Conservation (phyloP, 202 grass and related monocot genomes). For the Zoysia matrella region DNA sequence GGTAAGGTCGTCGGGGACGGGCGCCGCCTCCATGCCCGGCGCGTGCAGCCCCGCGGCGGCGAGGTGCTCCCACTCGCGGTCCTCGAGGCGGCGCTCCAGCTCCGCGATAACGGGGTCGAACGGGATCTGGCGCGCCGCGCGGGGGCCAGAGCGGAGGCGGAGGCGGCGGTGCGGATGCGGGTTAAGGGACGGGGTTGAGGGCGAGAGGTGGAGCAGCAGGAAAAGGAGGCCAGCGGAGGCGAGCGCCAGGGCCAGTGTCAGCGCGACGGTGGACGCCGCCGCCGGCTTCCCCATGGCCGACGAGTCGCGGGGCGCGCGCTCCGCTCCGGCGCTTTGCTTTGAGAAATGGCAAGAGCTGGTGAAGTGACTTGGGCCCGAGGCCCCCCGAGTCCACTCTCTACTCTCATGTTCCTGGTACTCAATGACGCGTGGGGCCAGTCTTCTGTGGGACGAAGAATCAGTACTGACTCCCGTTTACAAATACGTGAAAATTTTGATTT, state of each 20-base stretch:
- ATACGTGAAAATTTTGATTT: no score
- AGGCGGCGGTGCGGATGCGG: constrained; percentile 53
- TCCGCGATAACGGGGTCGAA: constrained; percentile 86
- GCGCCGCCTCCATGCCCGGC: constrained; percentile 76
- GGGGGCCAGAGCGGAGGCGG: constrained; percentile 74
- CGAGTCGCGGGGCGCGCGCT: not conserved
- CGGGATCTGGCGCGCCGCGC: constrained; percentile 50
- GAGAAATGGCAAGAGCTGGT: not conserved
- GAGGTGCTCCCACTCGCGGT: constrained; percentile 85
- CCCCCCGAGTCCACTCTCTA: not conserved
- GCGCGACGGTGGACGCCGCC: constrained; percentile 18
- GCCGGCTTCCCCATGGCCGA: constrained; percentile 51
- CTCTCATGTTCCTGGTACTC: not conserved
- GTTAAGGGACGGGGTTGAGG: constrained; percentile 47
- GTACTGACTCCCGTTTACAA: no score
- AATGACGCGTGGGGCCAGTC: not conserved
- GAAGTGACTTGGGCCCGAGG: not conserved
- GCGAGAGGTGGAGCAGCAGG: constrained; percentile 59
- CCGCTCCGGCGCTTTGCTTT: constrained; percentile 16
- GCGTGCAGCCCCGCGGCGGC: constrained; percentile 58
- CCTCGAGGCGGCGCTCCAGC: constrained; percentile 72
- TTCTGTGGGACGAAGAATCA: not conserved
- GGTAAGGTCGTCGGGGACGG: constrained; percentile 65
- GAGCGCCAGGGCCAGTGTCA: constrained; percentile 44
- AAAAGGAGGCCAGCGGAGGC: constrained; percentile 55